A percentile compares a stretch with the other conserved stretches of the same genome.
phyloP scores from a whole-genome alignment of 2,329 filamentous ascomycete species.

The Dryadomyces quercus-mongolicae region DNA sequence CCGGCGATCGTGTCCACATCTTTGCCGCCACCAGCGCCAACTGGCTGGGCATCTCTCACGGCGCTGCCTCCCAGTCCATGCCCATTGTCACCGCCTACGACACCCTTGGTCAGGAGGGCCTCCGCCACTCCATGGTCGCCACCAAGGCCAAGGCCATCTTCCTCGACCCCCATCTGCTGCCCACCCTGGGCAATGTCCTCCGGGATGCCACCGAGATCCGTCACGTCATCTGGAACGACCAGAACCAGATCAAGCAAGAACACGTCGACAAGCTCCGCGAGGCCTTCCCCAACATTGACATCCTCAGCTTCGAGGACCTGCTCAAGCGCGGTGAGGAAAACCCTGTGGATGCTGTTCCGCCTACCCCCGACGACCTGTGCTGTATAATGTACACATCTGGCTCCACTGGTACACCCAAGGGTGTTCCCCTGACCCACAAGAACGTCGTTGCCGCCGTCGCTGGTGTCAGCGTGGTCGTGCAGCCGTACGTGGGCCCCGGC shows the following conservation, averaged over 20 bases:
- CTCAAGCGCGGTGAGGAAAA: conserved; percentile 46
- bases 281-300: conserved; percentile 32
- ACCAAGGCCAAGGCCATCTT: conserved; percentile 61
- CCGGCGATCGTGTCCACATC: conserved; percentile 62
- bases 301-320: conserved; percentile 40
- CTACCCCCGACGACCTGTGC: conserved; percentile 61
- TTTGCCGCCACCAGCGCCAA: conserved; percentile 60
- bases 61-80: conserved; percentile 59
- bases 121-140: conserved; percentile 62
- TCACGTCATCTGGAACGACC: conserved; percentile 42
- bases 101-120: conserved; percentile 63
- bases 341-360: conserved; percentile 55
- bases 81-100: conserved; percentile 78
- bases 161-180: conserved; percentile 60
- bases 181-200: conserved; percentile 41
- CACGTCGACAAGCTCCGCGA: conserved; percentile 36
- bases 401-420: conserved; percentile 73
- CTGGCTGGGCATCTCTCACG: conserved; percentile 40
- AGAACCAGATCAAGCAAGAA: conserved; percentile 37
- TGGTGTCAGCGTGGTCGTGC: conserved; percentile 66
- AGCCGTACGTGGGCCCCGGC: conserved; percentile 63
- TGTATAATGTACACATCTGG: conserved; percentile 67
- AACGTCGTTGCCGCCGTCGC: conserved; percentile 66
- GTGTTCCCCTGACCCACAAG: conserved; percentile 63
- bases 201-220: conserved; percentile 37